Evolutionary conservation across 2,329 filamentous ascomycete genomes (phyloP).

Genomic region (Botrytis paeoniae): DNA sequence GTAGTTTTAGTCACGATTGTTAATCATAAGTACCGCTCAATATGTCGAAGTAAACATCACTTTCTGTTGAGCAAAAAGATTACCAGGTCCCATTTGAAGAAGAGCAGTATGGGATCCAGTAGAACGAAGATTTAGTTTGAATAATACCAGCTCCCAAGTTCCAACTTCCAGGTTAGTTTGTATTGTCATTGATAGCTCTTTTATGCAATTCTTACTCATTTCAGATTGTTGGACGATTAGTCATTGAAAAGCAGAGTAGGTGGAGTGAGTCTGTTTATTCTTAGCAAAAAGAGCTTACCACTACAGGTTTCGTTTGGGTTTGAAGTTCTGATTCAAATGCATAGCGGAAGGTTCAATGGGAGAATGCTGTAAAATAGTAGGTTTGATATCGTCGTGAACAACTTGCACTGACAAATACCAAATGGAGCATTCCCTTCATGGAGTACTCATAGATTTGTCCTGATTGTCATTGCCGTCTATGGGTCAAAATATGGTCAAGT

Average conservation of each 20-base stretch:
- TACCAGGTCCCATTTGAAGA: not conserved
- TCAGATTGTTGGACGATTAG: accelerated
- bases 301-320: not conserved
- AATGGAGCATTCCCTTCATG: not conserved
- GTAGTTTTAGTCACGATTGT: not conserved
- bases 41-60: not conserved
- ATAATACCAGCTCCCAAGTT: not conserved
- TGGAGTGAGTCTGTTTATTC: not conserved
- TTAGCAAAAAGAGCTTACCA: not conserved
- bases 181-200: not conserved
- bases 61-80: not conserved
- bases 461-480: not conserved
- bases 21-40: not conserved
- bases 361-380: not conserved
- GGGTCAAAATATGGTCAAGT: not conserved
- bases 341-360: not conserved
- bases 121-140: not conserved
- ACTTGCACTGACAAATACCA: not conserved
- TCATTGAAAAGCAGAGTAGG: not conserved
- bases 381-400: not conserved
- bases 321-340: not conserved
- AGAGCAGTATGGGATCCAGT: accelerated
- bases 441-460: not conserved
- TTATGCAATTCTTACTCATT: not conserved
- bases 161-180: not conserved